phyloP scores from a whole-genome alignment of 1,284 basidiomycete genomes.

The Tremellales sp. region DNA sequence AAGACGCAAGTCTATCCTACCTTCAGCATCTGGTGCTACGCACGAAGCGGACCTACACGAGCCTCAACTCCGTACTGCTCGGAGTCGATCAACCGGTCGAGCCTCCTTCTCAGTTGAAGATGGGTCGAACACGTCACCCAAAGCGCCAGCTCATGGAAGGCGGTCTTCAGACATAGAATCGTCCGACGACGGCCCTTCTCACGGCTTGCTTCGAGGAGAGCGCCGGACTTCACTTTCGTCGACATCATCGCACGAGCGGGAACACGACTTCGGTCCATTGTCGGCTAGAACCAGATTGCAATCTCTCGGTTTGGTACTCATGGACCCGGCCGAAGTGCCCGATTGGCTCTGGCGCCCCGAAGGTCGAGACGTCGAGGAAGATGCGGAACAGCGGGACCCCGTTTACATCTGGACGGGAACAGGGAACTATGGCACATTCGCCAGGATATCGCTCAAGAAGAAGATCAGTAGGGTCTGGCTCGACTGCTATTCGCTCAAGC shows the following conservation, averaged over 20 bases:
- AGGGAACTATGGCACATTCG: conserved; percentile 81
- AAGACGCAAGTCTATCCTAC: conserved; percentile 11
- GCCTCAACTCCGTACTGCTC: conserved; percentile 14
- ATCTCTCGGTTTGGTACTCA: conserved; percentile 27
- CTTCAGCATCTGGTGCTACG: conserved; percentile 4
- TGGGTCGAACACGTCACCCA: conserved; percentile 7
- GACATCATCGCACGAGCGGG: conserved; percentile 30
- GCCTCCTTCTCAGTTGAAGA: conserved; percentile 6
- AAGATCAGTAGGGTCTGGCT: conserved; percentile 85
- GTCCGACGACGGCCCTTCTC: conserved; percentile 16
- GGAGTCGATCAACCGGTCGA: conserved; percentile 11
- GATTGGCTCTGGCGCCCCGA: conserved; percentile 17
- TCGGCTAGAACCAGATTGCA: conserved; percentile 16
- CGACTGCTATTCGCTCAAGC: conserved; percentile 72
- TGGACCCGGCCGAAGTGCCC: conserved; percentile 34
- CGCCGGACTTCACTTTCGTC: conserved; percentile 41
- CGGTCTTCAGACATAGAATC: conserved; percentile 27
- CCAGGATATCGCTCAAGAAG: conserved; percentile 85
- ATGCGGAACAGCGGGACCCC: conserved; percentile 14
- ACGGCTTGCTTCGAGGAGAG: conserved; percentile 19
- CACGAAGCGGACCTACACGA: conserved; percentile 44
- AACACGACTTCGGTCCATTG: conserved; percentile 5
- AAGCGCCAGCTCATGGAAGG: conserved; percentile 1
- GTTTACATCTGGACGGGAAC: conserved; percentile 69
- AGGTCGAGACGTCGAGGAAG: conserved; percentile 2